Base-by-base conservation (phyloP, 2,329 filamentous ascomycete species). In the Botrytis porri region DNA sequence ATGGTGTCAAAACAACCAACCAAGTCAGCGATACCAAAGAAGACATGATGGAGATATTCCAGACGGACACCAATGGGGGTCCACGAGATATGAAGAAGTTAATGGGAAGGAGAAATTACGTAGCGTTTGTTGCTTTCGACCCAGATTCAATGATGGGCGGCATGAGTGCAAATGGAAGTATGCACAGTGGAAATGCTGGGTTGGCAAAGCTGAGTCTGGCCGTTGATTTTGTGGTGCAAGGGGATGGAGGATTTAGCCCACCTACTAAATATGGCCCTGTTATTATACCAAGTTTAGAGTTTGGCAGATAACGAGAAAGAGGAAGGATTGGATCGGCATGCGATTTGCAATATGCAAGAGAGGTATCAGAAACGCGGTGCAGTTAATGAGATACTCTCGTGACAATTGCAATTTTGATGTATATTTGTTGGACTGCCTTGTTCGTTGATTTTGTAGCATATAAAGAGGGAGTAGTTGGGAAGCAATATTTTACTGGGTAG, bases 11-110 rank as follows among this genome's bases (percentile, higher is more conserved):
- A 76, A 90, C 92, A 1, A 92, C 87, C 2, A 89, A 94, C 75
- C 88, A 91, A 76, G 88, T 93, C 1, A 92, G 91, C 2, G 96
- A 99, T 81, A 99, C 96, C 64, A 98, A 99, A 83, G 96, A 99
- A 82, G 96, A 99, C 83, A 99, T 99, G 96, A 97, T 99, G 93
- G 96, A 99, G 85, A 97, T 99, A 77, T 99, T 99, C 87, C 94
- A 96, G 79, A 93, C 92, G 12, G 96, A 99, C 78, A 94, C 96
- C 25, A 93, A 91, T 71, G 95, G 96, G n/a, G 86, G 89, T 51
- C 86, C 90, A 0, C 88, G 95, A 64, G 95, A 98, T 82, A 86
- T 95, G 80, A 95, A 95, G 84, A 93, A 95, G 80, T 88, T 99
- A 69, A 99, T 99, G 94, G 94, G 92, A 0, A 87, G 95, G 60